Base-by-base conservation (phyloP, 2,329 filamentous ascomycete genomes). In the Venturia pyrina region DNA sequence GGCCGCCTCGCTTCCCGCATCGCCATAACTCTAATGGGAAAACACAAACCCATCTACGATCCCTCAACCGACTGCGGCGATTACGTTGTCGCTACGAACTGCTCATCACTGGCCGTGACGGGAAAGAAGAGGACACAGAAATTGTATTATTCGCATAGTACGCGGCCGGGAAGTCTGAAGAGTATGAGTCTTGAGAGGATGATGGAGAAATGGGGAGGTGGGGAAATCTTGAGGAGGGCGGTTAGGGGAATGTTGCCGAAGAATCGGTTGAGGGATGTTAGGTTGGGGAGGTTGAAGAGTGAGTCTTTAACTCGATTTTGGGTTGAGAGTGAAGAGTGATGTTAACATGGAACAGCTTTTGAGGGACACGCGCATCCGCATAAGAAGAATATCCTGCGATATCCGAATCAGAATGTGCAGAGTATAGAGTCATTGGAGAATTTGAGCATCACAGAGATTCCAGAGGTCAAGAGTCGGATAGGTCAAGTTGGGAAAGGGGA, bases 231-330 rank as follows among this genome's bases (percentile, higher is more conserved):
- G 75, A 84, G 91, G 73, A 90, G 92, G 77, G 95, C 96, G 1
- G 96, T 99, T 50, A 89, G 89, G 74, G 96, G 96, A 62, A 99
- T 99, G 95, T 78, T 99, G 78, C 95, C 95, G 65, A 99, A 99
- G 85, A 99, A 99, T 79, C 82, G 93, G 73, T 79, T 99, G 73
- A 82, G 93, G 72, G 92, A 97, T 76, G 90, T 91, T 81, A 81
- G 96, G 69, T 80, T 99, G 79, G 91, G 88, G 46, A 83, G 95
- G 71, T 79, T 99, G 75, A 99, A 98, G 85, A 82, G 84, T 85
- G 70, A 72, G 81, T 78, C 7, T 37, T 32, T 19, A 40, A 2
- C 17, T n/a, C 28, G 28, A 17, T 28, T 6, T 50, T 43, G 50
- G 28, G 28, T 28, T 28, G 56, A 21, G 60, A 62, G n/a, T 34